phyloP scores from a whole-genome alignment of 78 protist species.

The Dictyostelium discoideum region DNA sequence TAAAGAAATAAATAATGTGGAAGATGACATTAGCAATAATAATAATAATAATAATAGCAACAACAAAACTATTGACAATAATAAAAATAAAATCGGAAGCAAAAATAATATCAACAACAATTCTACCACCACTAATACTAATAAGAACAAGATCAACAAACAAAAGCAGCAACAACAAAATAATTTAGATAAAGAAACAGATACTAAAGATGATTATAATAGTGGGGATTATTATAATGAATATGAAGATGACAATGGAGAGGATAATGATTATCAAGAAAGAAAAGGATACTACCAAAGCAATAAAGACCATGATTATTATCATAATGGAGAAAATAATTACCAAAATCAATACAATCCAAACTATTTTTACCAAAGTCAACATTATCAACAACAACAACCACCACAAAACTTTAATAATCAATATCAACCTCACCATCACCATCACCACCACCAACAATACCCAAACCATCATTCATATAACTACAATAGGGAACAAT shows the following conservation, averaged over 20 bases:
- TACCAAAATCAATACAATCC: neutral
- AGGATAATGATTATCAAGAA: neutral
- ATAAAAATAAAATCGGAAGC: neutral
- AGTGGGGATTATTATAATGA: neutral
- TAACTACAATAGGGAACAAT: neutral
- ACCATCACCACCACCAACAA: neutral
- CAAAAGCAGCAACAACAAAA: neutral
- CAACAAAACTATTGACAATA: neutral
- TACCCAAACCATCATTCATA: neutral
- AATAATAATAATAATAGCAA: neutral
- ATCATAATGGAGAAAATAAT: neutral
- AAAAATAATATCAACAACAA: neutral
- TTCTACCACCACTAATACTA: neutral
- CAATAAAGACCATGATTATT: neutral
- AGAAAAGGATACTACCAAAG: neutral
- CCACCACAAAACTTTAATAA: neutral
- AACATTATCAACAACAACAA: neutral
- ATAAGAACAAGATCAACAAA: neutral
- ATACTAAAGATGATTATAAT: neutral
- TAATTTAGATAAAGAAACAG: neutral
- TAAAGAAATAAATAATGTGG: neutral
- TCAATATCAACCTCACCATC: conserved; percentile 8
- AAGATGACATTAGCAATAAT: neutral
- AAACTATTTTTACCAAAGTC: neutral
- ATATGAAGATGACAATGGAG: neutral